Conservation (phyloP, 2,329 filamentous ascomycete species). For the Trichoderma gracile region DNA sequence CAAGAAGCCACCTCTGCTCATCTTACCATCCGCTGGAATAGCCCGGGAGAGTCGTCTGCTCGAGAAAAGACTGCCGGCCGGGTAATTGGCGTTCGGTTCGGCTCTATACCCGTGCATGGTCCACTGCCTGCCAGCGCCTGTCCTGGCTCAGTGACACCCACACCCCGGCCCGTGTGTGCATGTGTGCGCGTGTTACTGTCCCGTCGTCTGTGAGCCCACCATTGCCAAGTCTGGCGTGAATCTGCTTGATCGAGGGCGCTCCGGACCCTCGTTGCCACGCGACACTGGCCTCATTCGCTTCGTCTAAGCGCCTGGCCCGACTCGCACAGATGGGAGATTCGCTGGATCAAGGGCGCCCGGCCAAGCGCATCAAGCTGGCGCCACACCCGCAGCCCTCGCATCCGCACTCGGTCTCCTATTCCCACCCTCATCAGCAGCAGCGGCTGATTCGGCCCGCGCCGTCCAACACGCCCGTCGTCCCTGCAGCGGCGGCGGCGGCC, state of each 20-base stretch:
- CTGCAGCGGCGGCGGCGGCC: background rate
- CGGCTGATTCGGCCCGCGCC: background rate
- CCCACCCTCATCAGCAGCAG: slow-evolving; percentile 1
- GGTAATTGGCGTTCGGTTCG: background rate
- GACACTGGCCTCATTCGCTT: background rate
- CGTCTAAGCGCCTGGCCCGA: background rate
- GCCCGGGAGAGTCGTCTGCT: background rate
- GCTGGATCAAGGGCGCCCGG: slow-evolving; percentile 26
- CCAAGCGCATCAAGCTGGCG: slow-evolving; percentile 32
- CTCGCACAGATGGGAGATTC: slow-evolving; percentile 28
- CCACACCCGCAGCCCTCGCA: slow-evolving; percentile 7
- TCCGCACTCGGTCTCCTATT: background rate
- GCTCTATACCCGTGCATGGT: slow-evolving; percentile 5
- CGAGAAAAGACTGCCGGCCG: background rate
- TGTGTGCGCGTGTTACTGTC: slow-evolving; percentile 15
- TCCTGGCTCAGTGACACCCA: slow-evolving; percentile 15
- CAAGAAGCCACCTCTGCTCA: background rate
- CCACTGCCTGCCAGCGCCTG: background rate
- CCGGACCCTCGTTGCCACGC: slow-evolving; percentile 7
- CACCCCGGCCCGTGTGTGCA: slow-evolving; percentile 3
- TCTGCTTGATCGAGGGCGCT: slow-evolving; percentile 1
- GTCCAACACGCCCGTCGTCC: background rate
- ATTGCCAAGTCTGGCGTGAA: background rate
- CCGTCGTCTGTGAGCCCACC: slow-evolving; percentile 3
- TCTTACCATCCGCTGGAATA: background rate